Evolutionary conservation across 164 flowering plant species (phyloP).

Genomic region (Protea cynaroides): DNA sequence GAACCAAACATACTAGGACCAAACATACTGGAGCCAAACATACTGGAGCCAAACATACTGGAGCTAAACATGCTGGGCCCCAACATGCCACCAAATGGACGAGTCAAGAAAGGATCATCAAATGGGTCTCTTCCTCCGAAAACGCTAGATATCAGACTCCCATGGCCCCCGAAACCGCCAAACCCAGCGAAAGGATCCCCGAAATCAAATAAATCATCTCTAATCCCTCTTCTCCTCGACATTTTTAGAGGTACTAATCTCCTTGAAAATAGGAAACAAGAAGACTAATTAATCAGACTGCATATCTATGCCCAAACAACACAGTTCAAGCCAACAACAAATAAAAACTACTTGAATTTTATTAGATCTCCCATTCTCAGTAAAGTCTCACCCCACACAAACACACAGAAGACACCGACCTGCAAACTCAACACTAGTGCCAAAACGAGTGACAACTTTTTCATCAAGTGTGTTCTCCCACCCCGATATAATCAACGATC

Average conservation of each 20-base stretch:
- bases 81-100: conserved; percentile 41
- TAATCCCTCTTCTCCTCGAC: conserved; percentile 43
- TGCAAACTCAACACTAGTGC: too few relatives aligned
- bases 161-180: conserved; percentile 41
- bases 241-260: conserved; percentile 18
- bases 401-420: too few relatives aligned
- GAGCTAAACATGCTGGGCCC: conserved; percentile 10
- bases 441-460: too few relatives aligned
- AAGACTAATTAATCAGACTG: not conserved
- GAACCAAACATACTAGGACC: conserved; percentile 16
- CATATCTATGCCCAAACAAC: too few relatives aligned
- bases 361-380: too few relatives aligned
- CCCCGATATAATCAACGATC: too few relatives aligned
- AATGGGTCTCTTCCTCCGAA: conserved; percentile 82
- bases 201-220: conserved; percentile 23
- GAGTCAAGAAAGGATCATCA: conserved; percentile 80
- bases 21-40: conserved; percentile 23
- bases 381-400: too few relatives aligned
- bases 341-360: too few relatives aligned
- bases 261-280: not conserved
- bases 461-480: too few relatives aligned
- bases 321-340: too few relatives aligned
- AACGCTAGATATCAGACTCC: conserved; percentile 47
- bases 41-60: conserved; percentile 20
- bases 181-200: conserved; percentile 36